Conservation (phyloP, 129 eudicot genomes). For the Apium graveolens region DNA sequence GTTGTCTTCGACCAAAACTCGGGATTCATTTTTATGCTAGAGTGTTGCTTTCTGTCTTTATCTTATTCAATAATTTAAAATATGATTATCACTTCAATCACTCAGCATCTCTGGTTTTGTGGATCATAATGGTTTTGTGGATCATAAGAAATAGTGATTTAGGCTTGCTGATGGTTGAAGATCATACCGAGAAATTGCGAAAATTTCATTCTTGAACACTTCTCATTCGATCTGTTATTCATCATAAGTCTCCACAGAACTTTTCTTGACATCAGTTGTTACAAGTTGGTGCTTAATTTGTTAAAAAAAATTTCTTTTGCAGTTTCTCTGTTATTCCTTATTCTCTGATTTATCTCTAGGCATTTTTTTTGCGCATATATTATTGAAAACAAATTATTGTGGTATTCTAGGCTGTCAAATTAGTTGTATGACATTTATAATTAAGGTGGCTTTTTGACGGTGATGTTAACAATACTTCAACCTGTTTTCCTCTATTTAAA, state of each 20-base stretch:
- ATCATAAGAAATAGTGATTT: background rate
- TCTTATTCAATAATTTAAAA: background rate
- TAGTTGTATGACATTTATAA: too few species aligned
- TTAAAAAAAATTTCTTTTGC: too few species aligned
- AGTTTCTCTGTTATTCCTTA: too few species aligned
- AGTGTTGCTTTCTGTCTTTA: background rate
- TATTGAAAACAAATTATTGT: too few species aligned
- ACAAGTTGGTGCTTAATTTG: background rate
- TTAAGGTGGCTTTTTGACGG: too few species aligned
- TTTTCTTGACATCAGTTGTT: background rate
- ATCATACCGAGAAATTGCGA: background rate
- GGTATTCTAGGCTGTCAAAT: too few species aligned
- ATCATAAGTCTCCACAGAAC: background rate
- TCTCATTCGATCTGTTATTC: background rate
- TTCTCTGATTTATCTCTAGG: too few species aligned
- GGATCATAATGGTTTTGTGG: background rate
- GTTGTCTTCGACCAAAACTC: background rate
- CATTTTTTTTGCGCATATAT: too few species aligned
- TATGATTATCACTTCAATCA: background rate
- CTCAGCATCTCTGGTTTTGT: background rate
- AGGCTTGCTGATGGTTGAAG: background rate
- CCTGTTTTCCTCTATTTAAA: background rate
- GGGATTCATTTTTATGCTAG: background rate
- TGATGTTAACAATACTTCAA: background rate
- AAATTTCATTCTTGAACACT: background rate